phyloP scores from a whole-genome alignment of 495 filamentous ascomycete species.

The Aspergillus biplanus region DNA sequence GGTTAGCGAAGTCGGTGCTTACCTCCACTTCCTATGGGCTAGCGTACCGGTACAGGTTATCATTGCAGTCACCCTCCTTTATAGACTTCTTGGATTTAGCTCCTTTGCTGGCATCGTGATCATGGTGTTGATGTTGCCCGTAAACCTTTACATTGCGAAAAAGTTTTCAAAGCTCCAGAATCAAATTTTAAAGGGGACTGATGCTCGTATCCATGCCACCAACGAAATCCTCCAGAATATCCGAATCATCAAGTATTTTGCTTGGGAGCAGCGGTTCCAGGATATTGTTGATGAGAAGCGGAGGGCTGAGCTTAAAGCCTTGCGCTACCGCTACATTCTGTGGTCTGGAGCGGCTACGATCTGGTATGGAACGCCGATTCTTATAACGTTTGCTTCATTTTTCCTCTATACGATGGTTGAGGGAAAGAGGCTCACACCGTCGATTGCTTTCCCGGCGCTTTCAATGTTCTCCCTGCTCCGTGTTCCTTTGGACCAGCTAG shows the following conservation, averaged over 20 bases:
- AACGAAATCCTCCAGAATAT: conserved; percentile 98
- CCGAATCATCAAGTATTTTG: conserved; percentile 99
- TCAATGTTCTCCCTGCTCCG: conserved; percentile 96
- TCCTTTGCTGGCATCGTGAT: conserved; percentile 93
- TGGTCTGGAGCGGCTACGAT: conserved; percentile 91
- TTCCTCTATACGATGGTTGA: conserved; percentile 90
- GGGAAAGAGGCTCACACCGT: conserved; percentile 85
- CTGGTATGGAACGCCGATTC: conserved; percentile 93
- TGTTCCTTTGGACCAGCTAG: conserved; percentile 92
- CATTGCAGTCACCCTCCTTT: conserved; percentile 76
- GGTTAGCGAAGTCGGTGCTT: conserved; percentile 88
- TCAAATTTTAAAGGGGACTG: conserved; percentile 89
- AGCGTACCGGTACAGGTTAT: conserved; percentile 81
- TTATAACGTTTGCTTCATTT: conserved; percentile 97
- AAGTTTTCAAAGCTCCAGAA: conserved; percentile 85
- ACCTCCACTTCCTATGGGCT: conserved; percentile 88
- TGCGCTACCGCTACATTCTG: conserved; percentile 83
- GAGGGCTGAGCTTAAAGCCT: conserved; percentile 70
- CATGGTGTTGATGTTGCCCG: conserved; percentile 84
- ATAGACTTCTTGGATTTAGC: conserved; percentile 86
- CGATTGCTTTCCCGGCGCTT: conserved; percentile 93
- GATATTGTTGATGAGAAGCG: conserved; percentile 88
- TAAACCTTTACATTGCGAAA: conserved; percentile 85
- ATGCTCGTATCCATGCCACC: conserved; percentile 94
- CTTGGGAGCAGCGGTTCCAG: conserved; percentile 94